phyloP scores from a whole-genome alignment of 2,329 filamentous ascomycete genomes.

The Epichloe amarillans region DNA sequence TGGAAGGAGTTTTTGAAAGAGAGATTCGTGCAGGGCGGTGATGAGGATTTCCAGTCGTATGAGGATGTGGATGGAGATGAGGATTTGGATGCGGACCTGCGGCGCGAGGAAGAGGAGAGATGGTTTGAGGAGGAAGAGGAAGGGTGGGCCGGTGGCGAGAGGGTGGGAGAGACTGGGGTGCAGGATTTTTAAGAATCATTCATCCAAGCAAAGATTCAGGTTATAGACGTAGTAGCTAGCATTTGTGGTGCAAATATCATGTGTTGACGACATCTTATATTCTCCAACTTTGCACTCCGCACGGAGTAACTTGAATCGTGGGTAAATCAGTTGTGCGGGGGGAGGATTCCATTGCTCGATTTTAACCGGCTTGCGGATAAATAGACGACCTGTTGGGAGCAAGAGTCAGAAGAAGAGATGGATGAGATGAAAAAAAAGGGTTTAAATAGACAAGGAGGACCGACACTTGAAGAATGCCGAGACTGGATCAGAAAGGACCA shows the following conservation, averaged over 20 bases:
- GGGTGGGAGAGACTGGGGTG: slow-evolving; percentile 52
- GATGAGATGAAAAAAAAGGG: slow-evolving; percentile 4
- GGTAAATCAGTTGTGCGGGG: not conserved
- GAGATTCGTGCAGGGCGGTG: slow-evolving; percentile 61
- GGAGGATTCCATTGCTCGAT: not conserved
- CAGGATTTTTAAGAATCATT: slow-evolving; percentile 51
- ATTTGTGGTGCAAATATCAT: not conserved
- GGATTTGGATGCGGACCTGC: slow-evolving; percentile 51
- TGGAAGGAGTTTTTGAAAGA: slow-evolving; percentile 63
- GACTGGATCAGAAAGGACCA: not conserved
- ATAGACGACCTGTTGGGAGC: too few species aligned
- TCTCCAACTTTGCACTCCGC: not conserved
- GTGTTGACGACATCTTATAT: not conserved
- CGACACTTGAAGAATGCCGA: not conserved
- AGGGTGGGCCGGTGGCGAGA: slow-evolving; percentile 39
- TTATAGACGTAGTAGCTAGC: not conserved
- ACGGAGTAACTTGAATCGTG: not conserved
- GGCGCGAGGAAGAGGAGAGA: slow-evolving; percentile 51
- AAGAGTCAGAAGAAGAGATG: too few species aligned
- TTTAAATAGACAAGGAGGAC: slow-evolving; percentile 1
- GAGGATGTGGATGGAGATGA: slow-evolving; percentile 54
- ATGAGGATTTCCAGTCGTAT: slow-evolving; percentile 66
- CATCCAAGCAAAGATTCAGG: not conserved
- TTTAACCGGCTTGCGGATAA: too few species aligned
- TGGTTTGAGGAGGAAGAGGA: slow-evolving; percentile 76